These are phyloP conservation scores for Physcomitrium patens DNA, from an alignment of 225 moss, liverwort and hornwort species.

Conservation along the genomic window DNA sequence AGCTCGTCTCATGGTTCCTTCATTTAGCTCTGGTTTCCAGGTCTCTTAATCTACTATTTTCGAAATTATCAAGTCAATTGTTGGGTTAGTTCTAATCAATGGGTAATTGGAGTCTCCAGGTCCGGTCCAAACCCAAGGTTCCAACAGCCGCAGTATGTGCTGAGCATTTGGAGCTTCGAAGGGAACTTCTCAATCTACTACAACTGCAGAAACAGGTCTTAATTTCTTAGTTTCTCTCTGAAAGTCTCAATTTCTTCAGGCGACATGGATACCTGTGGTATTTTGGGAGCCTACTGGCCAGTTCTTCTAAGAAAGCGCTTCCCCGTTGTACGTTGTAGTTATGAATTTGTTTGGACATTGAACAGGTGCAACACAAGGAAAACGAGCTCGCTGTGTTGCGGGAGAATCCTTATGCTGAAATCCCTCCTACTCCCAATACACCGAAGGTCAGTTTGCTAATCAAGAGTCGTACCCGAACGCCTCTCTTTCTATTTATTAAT, in stretches of 20 bases:
- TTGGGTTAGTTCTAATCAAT: conserved; percentile 24
- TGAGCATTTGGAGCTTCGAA: conserved; percentile 92
- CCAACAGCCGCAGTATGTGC: conserved; percentile 77
- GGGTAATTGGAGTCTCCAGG: conserved; percentile 45
- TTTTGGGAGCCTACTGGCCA: not conserved
- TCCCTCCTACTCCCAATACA: conserved; percentile 88
- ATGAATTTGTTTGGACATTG: conserved; percentile 13
- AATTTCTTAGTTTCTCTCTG: conserved; percentile 24
- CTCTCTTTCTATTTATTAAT: not conserved
- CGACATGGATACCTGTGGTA: conserved; percentile 7
- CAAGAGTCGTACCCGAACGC: conserved; percentile 1
- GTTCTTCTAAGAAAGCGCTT: conserved; percentile 10
- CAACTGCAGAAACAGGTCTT: conserved; percentile 91
- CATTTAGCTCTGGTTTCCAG: conserved; percentile 5
- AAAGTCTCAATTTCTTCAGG: conserved; percentile 4
- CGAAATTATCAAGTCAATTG: not conserved
- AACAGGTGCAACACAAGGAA: conserved; percentile 82
- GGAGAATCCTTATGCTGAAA: conserved; percentile 94
- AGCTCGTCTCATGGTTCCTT: conserved; percentile 12
- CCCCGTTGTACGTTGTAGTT: conserved; percentile 16
- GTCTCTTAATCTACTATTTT: conserved; percentile 11
- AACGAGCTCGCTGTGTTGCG: conserved; percentile 72
- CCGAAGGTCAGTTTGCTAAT: conserved; percentile 75
- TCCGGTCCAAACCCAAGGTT: conserved; percentile 85
- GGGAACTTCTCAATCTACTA: conserved; percentile 73